Evolutionary conservation across 2,329 filamentous ascomycete genomes (phyloP).

Genomic region (Paramyrothecium sp.): DNA sequence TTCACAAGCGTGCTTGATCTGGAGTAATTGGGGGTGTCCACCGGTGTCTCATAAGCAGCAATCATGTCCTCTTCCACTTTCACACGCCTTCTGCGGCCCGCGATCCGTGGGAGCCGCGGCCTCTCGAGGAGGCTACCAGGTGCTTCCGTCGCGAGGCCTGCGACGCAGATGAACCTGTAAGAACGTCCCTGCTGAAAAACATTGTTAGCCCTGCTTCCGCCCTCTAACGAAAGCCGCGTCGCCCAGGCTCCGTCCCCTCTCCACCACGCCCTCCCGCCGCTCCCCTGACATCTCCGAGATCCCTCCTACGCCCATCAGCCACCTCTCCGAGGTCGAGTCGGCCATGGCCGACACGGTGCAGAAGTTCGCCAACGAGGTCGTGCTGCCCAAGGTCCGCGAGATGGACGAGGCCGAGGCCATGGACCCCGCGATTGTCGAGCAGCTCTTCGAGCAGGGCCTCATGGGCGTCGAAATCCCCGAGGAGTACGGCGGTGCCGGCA

Average conservation of each 20-base stretch:
- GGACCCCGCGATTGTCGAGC: slow-evolving; percentile 85
- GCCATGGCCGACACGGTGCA: slow-evolving; percentile 88
- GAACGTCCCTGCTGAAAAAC: no score
- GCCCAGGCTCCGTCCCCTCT: slow-evolving; percentile 51
- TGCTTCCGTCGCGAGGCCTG: slow-evolving; percentile 15
- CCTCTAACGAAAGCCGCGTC: background rate
- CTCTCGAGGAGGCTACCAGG: slow-evolving; percentile 27
- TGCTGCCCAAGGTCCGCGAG: slow-evolving; percentile 87
- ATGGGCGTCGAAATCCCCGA: slow-evolving; percentile 98
- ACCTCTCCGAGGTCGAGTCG: slow-evolving; percentile 84
- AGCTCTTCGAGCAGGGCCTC: slow-evolving; percentile 93
- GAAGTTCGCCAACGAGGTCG: slow-evolving; percentile 86
- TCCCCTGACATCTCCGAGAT: slow-evolving; percentile 68
- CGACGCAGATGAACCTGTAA: slow-evolving; percentile 23
- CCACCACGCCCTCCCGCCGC: slow-evolving; percentile 55
- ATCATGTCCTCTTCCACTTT: slow-evolving; percentile 42
- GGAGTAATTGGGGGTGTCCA: no score
- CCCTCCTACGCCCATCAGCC: slow-evolving; percentile 87
- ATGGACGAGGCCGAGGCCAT: slow-evolving; percentile 98
- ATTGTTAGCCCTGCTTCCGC: background rate
- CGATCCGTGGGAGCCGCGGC: slow-evolving; percentile 42
- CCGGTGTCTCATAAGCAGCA: background rate
- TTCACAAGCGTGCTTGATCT: no score
- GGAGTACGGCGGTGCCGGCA: slow-evolving; percentile 92
- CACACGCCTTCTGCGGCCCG: slow-evolving; percentile 49